Percentiles rank a stretch among this genome's conserved stretches.
Conservation (phyloP, 2,329 filamentous ascomycete species). For the Tolypocladium tropicale region DNA sequence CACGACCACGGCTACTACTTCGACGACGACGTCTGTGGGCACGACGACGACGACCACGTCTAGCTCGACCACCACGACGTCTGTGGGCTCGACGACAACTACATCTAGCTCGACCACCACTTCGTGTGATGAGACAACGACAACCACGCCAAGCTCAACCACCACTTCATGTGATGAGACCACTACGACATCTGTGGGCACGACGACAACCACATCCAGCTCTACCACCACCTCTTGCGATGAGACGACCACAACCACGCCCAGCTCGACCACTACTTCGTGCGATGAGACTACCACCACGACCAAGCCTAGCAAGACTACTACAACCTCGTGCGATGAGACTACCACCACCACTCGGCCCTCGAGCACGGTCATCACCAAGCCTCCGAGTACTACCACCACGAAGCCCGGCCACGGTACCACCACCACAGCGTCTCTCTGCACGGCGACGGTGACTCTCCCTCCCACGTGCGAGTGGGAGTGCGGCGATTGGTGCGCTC, state of each 20-base stretch:
- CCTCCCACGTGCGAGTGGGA: constrained; percentile 42
- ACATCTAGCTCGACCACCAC: constrained; percentile 8
- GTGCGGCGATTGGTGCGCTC: constrained; percentile 43
- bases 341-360: not conserved
- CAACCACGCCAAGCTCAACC: too few species aligned
- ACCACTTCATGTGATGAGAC: constrained; percentile 7
- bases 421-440: constrained; percentile 27
- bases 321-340: not conserved
- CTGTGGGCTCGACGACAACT: constrained; percentile 3
- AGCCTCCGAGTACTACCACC: not conserved
- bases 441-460: constrained; percentile 33
- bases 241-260: not conserved
- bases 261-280: not conserved
- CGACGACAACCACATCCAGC: too few species aligned
- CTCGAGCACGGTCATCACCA: not conserved
- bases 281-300: too few species aligned
- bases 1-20: constrained; percentile 10
- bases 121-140: constrained; percentile 6
- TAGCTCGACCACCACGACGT: not conserved
- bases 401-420: constrained; percentile 4
- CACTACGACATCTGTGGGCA: too few species aligned
- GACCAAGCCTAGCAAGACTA: too few species aligned
- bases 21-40: too few species aligned
- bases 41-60: too few species aligned
- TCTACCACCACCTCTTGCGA: not conserved